Percentiles rank a stretch among this genome's conserved stretches.
These are phyloP conservation scores for Arthrobotrys entomopaga DNA, from an alignment of 2,329 filamentous ascomycete genomes.

Conservation along the genomic window DNA sequence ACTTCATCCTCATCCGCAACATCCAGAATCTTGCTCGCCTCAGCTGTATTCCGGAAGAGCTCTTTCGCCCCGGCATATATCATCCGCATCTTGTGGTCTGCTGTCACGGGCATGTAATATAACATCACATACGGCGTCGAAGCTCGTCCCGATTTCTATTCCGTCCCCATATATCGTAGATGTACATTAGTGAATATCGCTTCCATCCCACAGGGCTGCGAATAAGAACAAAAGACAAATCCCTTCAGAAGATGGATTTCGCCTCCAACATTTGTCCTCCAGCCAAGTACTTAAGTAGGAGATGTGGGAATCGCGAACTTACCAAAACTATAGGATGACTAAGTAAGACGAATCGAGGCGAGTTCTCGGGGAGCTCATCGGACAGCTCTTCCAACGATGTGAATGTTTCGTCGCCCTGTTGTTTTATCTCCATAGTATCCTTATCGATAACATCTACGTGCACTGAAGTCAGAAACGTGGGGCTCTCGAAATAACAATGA, in stretches of 20 bases:
- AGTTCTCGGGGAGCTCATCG: constrained; percentile 91
- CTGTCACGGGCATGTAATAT: constrained; percentile 92
- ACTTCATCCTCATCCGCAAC: constrained; percentile 83
- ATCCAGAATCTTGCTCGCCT: constrained; percentile 88
- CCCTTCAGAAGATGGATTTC: too few relatives aligned
- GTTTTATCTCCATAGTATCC: constrained; percentile 86
- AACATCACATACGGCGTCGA: constrained; percentile 93
- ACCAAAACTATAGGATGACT: constrained; percentile 85
- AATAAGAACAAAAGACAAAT: too few relatives aligned
- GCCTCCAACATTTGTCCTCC: too few relatives aligned
- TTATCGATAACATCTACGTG: constrained; percentile 85
- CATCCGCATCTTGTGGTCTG: constrained; percentile 88
- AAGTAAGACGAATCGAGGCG: constrained; percentile 86
- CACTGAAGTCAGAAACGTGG: constrained; percentile 1
- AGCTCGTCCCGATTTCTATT: constrained; percentile 74
- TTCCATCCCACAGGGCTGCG: too few relatives aligned
- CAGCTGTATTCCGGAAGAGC: constrained; percentile 89
- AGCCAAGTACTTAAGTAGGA: too few relatives aligned
- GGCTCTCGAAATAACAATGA: too few relatives aligned
- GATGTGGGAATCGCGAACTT: constrained; percentile 1
- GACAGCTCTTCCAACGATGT: constrained; percentile 80
- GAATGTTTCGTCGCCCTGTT: constrained; percentile 83
- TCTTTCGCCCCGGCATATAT: constrained; percentile 96
- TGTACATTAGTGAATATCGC: too few relatives aligned
- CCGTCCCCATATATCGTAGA: not conserved